Conservation (phyloP, 768 basidiomycete genomes). For the Calvatia gigantea region DNA sequence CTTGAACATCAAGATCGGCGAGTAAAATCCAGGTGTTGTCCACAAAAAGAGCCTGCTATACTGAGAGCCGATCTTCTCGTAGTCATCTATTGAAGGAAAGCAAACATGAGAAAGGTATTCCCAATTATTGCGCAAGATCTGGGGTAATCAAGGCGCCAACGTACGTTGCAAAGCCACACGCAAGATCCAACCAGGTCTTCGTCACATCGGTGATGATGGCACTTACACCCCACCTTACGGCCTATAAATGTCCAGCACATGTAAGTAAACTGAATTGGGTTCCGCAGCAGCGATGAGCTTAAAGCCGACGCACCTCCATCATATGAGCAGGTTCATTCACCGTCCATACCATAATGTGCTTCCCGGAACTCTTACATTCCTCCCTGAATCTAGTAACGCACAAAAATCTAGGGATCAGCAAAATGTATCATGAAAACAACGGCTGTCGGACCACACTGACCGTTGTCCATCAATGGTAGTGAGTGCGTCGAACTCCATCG, state of each 20-base stretch:
- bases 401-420: neutral
- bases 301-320: conserved; percentile 65
- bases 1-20: conserved; percentile 37
- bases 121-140: neutral
- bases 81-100: conserved; percentile 46
- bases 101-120: neutral
- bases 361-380: conserved; percentile 76
- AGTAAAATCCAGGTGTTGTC: conserved; percentile 62
- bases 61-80: conserved; percentile 57
- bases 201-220: conserved; percentile 80
- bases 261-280: neutral
- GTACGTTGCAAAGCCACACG: conserved; percentile 55
- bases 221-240: conserved; percentile 74
- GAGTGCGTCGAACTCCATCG: conserved; percentile 72
- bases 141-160: conserved; percentile 16
- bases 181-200: conserved; percentile 60
- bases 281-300: neutral
- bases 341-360: conserved; percentile 93
- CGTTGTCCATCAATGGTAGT: conserved; percentile 69
- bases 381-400: conserved; percentile 58
- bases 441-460: conserved; percentile 34
- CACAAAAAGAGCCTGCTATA: conserved; percentile 72
- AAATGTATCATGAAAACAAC: neutral
- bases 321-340: conserved; percentile 87
- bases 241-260: conserved; percentile 36